Evolutionary conservation across 2,329 filamentous ascomycete species (phyloP).

Genomic region (Fusarium udum): DNA sequence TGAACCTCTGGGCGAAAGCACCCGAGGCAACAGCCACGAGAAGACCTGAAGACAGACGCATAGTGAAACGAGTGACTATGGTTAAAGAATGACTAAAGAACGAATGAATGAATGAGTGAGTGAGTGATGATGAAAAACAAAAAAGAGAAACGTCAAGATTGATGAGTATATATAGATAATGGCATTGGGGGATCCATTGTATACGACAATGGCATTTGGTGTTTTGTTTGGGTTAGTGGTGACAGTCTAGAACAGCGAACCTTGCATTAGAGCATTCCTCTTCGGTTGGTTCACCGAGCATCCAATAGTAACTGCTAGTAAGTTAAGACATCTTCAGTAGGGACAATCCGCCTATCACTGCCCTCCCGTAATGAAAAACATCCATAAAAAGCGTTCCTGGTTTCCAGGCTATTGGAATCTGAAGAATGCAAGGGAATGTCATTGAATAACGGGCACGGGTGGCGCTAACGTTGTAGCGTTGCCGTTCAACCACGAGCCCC

Average conservation of each 20-base stretch:
- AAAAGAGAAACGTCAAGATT: not conserved
- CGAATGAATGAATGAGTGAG: not conserved
- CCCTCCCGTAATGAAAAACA: not conserved
- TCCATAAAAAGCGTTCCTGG: not conserved
- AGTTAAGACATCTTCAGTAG: not conserved
- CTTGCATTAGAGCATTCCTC: not conserved
- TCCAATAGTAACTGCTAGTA: not conserved
- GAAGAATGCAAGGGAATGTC: not conserved
- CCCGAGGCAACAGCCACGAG: conserved; percentile 8
- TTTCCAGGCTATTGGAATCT: not conserved
- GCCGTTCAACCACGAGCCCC: not conserved
- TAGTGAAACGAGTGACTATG: conserved; percentile 4
- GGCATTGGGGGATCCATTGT: not conserved
- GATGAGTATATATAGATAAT: not conserved
- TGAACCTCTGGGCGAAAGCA: conserved; percentile 1
- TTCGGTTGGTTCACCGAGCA: not conserved
- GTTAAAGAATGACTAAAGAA: conserved; percentile 6
- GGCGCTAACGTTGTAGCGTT: not conserved
- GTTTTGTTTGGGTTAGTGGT: not conserved
- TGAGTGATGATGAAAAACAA: not conserved
- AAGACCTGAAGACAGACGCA: conserved; percentile 15
- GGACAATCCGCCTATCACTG: not conserved
- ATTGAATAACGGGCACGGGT: not conserved
- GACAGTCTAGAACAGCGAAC: not conserved
- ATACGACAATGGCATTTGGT: not conserved